A percentile compares a stretch with the other conserved stretches of the same genome.
These are phyloP conservation scores for Dactylella cylindrospora DNA, from an alignment of 2,329 filamentous ascomycete genomes.

Conservation along the genomic window DNA sequence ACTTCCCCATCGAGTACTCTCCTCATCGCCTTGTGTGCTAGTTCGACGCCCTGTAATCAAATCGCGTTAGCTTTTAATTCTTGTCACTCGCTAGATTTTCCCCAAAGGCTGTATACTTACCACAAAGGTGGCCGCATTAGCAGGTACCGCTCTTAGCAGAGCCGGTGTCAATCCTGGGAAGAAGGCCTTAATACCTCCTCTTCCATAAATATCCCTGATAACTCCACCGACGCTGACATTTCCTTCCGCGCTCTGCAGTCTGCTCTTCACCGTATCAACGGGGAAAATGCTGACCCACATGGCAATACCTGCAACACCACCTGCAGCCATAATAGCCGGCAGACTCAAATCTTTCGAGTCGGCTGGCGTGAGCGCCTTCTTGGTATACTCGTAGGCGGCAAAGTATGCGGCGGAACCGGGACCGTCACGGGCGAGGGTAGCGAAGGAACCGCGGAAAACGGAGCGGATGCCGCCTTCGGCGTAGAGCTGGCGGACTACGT, in stretches of 20 bases:
- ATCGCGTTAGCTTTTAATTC: conserved; percentile 8
- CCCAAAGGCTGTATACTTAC: conserved; percentile 45
- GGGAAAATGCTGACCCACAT: conserved; percentile 99
- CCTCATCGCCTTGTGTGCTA: conserved; percentile 80
- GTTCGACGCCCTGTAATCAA: conserved; percentile 78
- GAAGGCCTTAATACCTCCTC: conserved; percentile 84
- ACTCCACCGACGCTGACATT: conserved; percentile 78
- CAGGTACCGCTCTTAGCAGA: conserved; percentile 86
- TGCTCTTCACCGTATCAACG: conserved; percentile 91
- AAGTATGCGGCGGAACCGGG: conserved; percentile 95
- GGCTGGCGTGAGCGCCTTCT: conserved; percentile 79
- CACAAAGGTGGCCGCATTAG: conserved; percentile 89
- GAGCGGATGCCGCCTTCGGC: conserved; percentile 83
- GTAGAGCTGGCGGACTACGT: conserved; percentile 93
- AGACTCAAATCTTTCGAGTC: conserved; percentile 80
- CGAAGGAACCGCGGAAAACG: conserved; percentile 86
- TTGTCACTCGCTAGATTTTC: neutral
- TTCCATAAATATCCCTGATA: conserved; percentile 76
- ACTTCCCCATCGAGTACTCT: conserved; percentile 61
- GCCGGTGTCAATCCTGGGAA: conserved; percentile 96
- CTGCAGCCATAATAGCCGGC: conserved; percentile 78
- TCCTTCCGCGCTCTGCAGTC: conserved; percentile 87
- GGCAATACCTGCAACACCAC: conserved; percentile 86
- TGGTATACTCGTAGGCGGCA: conserved; percentile 94
- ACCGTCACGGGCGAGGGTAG: conserved; percentile 90